Base-by-base conservation (phyloP, 2,329 filamentous ascomycete genomes). In the Fusarium transvaalense region DNA sequence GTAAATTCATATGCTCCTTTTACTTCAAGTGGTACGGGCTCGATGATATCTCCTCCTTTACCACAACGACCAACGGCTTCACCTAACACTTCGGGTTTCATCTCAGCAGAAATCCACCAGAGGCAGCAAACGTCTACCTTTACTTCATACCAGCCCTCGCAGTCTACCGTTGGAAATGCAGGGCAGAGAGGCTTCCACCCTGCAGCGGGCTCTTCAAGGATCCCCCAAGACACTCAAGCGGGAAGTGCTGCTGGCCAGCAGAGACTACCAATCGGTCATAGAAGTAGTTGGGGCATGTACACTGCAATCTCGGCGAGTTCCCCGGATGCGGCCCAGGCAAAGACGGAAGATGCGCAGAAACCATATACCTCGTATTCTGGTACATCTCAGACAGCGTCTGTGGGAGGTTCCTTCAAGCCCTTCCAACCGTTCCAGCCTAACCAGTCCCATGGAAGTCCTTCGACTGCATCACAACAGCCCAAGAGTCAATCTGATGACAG, bases 241-340 rank as follows among this genome's bases (percentile, higher is more conserved):
- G 5, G 3, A 4, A 2, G 3, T 8, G 1, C 10, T 19, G 23
- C 34, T 27, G 19, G 4, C 13, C 19, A 29, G 6, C 12, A 21
- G 4, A 31, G 21, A 5, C 3, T 17, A 2, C 31, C 35, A 2
- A 21, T 32, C 4, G n/a, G 4, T 6, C 38, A 61, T 8, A 46
- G 46, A 54, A n/a, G 37, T 10, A 61, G 59, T 23, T 61, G 56
- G 56, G 41, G 46, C 34, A 42, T 61, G 5, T 62, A 61, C 19
- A 62, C 19, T 7, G 45, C 39, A 2, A 23, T 62, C 7, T 38
- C 41, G 6, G 34, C 39, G 9, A 19, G 13, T 6, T 25, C 55
- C 17, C n/a, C 37, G 3, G 23, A 1, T 6, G 14, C 55, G 14
- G 1, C 17, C 10, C 55, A 56, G 29, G 2, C n/a, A 47, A 47